These are phyloP conservation scores for Collariella sp. DNA, from an alignment of 495 filamentous ascomycete genomes.

Conservation along the genomic window DNA sequence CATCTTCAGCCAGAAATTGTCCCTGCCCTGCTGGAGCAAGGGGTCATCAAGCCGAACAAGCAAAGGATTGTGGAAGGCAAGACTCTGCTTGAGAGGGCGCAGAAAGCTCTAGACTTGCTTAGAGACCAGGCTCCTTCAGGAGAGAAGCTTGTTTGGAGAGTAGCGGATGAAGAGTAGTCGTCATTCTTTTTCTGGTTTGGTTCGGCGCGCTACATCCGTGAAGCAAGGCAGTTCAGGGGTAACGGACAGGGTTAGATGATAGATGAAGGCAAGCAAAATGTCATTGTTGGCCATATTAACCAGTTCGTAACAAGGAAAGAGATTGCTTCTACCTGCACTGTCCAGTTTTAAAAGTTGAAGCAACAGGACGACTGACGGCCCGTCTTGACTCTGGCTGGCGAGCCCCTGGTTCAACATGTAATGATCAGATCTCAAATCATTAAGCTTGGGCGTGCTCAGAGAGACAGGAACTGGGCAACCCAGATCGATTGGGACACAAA, in stretches of 20 bases:
- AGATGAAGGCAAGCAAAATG: conserved; percentile 53
- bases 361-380: too few relatives aligned
- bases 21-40: conserved; percentile 37
- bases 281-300: too few relatives aligned
- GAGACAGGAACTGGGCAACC: conserved; percentile 45
- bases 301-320: too few relatives aligned
- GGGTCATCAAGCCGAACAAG: conserved; percentile 40
- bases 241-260: too few relatives aligned
- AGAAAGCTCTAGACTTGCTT: conserved; percentile 36
- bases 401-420: background rate
- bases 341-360: too few relatives aligned
- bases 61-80: conserved; percentile 39
- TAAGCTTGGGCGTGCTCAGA: background rate
- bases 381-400: conserved; percentile 61
- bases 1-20: conserved; percentile 43
- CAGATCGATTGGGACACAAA: conserved; percentile 56
- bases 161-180: conserved; percentile 17
- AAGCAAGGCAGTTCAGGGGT: too few relatives aligned
- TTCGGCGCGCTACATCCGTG: background rate
- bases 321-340: too few relatives aligned
- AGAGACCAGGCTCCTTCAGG: conserved; percentile 37
- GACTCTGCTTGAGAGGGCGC: conserved; percentile 42
- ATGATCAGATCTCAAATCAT: background rate
- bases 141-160: conserved; percentile 44
- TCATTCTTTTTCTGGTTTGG: background rate